Percentiles rank a stretch among this genome's conserved stretches.
phyloP scores from a whole-genome alignment of 2,329 filamentous ascomycete species.

The Epichloe sp. region DNA sequence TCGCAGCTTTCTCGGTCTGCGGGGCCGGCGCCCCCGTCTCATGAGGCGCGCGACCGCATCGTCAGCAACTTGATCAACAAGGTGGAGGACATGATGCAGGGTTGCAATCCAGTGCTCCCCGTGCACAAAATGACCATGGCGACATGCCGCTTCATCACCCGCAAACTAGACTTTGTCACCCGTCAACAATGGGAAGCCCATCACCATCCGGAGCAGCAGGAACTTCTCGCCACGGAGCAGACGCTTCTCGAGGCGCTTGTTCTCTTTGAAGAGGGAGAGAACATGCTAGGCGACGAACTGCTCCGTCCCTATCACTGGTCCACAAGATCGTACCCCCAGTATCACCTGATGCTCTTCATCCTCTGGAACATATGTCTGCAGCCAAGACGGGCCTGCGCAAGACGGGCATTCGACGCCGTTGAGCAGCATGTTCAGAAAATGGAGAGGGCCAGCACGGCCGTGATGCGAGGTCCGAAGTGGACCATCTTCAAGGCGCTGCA shows the following conservation, averaged over 20 bases:
- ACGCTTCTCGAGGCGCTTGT: constrained; percentile 21
- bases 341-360: constrained; percentile 28
- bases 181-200: constrained; percentile 15
- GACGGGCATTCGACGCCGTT: constrained; percentile 16
- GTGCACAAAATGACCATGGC: constrained; percentile 19
- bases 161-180: constrained; percentile 23
- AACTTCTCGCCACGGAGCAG: constrained; percentile 16
- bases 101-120: constrained; percentile 41
- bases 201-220: constrained; percentile 9
- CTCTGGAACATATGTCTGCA: constrained; percentile 29
- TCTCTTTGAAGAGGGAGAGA: constrained; percentile 19
- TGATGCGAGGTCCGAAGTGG: constrained; percentile 16
- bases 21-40: not conserved
- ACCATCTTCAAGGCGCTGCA: constrained; percentile 17
- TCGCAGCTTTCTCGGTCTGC: constrained; percentile 10
- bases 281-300: constrained; percentile 22
- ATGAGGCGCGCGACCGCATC: constrained; percentile 21
- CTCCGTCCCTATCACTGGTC: constrained; percentile 25
- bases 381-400: constrained; percentile 18
- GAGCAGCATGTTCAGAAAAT: constrained; percentile 7
- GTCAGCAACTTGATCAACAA: constrained; percentile 19
- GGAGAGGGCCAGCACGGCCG: not conserved
- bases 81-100: constrained; percentile 20
- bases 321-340: constrained; percentile 27
- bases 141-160: constrained; percentile 16